phyloP scores from a whole-genome alignment of 164 flowering plant genomes.

The Macadamia integrifolia region DNA sequence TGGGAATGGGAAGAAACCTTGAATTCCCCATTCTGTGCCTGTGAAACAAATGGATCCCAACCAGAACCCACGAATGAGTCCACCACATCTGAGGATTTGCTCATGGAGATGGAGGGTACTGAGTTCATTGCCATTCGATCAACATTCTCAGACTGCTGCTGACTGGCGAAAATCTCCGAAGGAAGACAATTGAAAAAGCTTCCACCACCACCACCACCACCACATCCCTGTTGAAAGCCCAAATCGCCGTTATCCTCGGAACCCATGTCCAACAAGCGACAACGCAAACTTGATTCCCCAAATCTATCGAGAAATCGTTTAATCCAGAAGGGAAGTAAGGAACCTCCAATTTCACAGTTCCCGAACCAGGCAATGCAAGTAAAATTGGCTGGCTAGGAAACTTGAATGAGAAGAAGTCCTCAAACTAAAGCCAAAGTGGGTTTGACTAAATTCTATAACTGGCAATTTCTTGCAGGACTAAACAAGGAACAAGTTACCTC shows the following conservation, averaged over 20 bases:
- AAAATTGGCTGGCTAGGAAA: conserved; percentile 7
- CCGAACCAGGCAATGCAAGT: conserved; percentile 14
- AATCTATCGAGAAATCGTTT: conserved; percentile 4
- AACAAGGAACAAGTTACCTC: conserved; percentile 71
- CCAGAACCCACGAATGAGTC: conserved; percentile 47
- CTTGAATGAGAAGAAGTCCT: conserved; percentile 19
- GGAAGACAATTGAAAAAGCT: conserved; percentile 29
- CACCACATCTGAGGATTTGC: conserved; percentile 31
- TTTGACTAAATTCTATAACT: conserved; percentile 45
- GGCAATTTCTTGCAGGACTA: conserved; percentile 69
- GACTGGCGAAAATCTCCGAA: conserved; percentile 28
- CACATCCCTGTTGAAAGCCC: conserved; percentile 36
- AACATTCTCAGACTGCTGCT: conserved; percentile 26
- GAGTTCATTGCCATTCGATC: conserved; percentile 35
- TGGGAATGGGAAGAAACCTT: conserved; percentile 36
- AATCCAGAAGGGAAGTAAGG: background rate
- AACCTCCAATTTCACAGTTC: conserved; percentile 18
- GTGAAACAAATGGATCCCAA: conserved; percentile 77
- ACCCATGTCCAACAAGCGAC: conserved; percentile 29
- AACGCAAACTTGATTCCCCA: conserved; percentile 1
- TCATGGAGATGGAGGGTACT: conserved; percentile 20
- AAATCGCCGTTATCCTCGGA: conserved; percentile 39
- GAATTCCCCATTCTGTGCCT: conserved; percentile 40
- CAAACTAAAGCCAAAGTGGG: conserved; percentile 38
- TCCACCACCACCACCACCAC: conserved; percentile 12